Evolutionary conservation across 2,329 filamentous ascomycete genomes (phyloP).

Genomic region (Fusarium sterilihyphosum): DNA sequence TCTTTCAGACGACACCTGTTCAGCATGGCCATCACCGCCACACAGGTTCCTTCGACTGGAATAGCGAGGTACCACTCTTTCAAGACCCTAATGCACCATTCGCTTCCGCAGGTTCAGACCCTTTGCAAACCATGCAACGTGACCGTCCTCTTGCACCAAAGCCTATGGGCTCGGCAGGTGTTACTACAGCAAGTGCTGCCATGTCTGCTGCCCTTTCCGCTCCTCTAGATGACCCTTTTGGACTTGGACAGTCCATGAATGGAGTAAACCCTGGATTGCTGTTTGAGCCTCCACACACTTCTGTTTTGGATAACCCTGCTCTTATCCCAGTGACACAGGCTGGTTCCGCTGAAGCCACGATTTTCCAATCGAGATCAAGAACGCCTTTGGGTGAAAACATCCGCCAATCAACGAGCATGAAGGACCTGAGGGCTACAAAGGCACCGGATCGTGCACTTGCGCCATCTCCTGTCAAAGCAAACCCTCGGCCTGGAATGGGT

Average conservation of each 20-base stretch:
- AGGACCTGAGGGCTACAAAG: slow-evolving; percentile 55
- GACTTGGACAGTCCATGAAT: slow-evolving; percentile 55
- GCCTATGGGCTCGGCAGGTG: slow-evolving; percentile 49
- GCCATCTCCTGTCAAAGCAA: slow-evolving; percentile 63
- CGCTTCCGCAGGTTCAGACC: slow-evolving; percentile 49
- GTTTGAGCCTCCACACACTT: slow-evolving; percentile 62
- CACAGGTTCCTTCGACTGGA: slow-evolving; percentile 67
- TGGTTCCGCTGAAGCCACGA: slow-evolving; percentile 43
- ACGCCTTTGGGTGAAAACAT: slow-evolving; percentile 49
- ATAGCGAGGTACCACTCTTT: slow-evolving; percentile 64
- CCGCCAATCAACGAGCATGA: slow-evolving; percentile 58
- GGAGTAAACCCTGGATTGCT: slow-evolving; percentile 70
- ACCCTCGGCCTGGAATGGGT: slow-evolving; percentile 59
- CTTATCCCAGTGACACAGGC: slow-evolving; percentile 46
- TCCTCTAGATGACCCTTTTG: slow-evolving; percentile 62
- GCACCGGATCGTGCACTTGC: slow-evolving; percentile 53
- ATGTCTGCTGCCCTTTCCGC: slow-evolving; percentile 55
- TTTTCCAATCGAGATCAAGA: slow-evolving; percentile 40
- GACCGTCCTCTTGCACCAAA: slow-evolving; percentile 63
- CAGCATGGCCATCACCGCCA: slow-evolving; percentile 56
- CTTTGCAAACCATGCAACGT: slow-evolving; percentile 51
- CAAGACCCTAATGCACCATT: slow-evolving; percentile 55
- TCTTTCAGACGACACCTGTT: slow-evolving; percentile 52
- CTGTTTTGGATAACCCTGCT: slow-evolving; percentile 53
- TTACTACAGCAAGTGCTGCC: slow-evolving; percentile 40